Percentiles rank a stretch among this genome's conserved stretches.
These are phyloP conservation scores for Ceriops decandra DNA, from an alignment of 345 rosid species.

Conservation along the genomic window DNA sequence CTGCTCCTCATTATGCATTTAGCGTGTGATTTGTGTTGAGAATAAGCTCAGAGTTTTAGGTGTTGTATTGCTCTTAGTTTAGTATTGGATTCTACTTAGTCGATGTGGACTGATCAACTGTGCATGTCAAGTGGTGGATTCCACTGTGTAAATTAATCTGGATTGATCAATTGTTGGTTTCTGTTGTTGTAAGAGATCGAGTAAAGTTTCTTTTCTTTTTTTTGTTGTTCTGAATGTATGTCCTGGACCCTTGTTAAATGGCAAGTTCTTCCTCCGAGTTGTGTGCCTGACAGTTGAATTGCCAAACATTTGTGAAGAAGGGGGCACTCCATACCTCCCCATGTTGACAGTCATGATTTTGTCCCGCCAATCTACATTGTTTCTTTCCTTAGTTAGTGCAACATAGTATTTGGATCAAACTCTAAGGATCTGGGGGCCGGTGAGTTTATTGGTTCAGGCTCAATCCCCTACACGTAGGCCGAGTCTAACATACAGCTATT, in stretches of 20 bases:
- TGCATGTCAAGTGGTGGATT: too few relatives aligned
- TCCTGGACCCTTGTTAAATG: slow-evolving; percentile 38
- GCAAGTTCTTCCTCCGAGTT: slow-evolving; percentile 82
- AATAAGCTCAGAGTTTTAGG: too few relatives aligned
- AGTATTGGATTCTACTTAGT: too few relatives aligned
- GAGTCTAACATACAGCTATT: slow-evolving; percentile 21
- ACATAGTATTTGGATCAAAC: slow-evolving; percentile 68
- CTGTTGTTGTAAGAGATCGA: too few relatives aligned
- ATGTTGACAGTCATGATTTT: slow-evolving; percentile 80
- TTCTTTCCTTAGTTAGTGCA: slow-evolving; percentile 78
- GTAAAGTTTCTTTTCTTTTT: too few relatives aligned
- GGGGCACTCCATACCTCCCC: slow-evolving; percentile 91
- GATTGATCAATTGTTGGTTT: too few relatives aligned
- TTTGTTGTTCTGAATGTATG: too few relatives aligned
- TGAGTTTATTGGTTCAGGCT: slow-evolving; percentile 58
- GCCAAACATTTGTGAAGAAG: slow-evolving; percentile 88
- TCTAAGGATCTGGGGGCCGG: slow-evolving; percentile 60
- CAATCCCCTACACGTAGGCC: slow-evolving; percentile 86
- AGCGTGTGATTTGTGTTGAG: too few relatives aligned
- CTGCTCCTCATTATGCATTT: too few relatives aligned
- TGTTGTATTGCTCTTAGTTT: too few relatives aligned
- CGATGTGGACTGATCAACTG: too few relatives aligned
- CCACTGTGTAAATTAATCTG: too few relatives aligned
- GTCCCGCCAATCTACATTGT: slow-evolving; percentile 86
- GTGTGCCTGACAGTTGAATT: slow-evolving; percentile 92